Evolutionary conservation across 2,329 filamentous ascomycete species (phyloP).

Genomic region (Xylaria sp.): DNA sequence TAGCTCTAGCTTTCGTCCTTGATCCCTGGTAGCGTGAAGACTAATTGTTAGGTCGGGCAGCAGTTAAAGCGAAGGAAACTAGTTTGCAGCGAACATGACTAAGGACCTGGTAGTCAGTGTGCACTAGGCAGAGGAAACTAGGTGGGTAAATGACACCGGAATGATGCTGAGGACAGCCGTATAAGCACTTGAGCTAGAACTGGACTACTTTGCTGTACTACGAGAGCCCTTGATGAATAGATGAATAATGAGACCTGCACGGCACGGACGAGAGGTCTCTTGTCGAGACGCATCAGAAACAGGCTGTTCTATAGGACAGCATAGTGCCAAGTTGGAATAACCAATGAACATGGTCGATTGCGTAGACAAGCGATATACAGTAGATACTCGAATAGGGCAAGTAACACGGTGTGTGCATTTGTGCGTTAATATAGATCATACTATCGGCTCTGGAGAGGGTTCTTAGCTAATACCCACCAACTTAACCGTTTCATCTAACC

Average conservation of each 20-base stretch:
- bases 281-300: slow-evolving; percentile 27
- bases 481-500: neutral
- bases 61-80: neutral
- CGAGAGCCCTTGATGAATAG: neutral
- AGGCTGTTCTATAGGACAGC: slow-evolving; percentile 15
- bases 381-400: neutral
- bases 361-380: neutral
- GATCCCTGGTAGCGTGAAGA: neutral
- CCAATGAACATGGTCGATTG: neutral
- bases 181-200: slow-evolving; percentile 9
- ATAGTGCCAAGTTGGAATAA: neutral
- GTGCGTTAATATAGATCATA: slow-evolving; percentile 11
- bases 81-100: neutral
- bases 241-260: slow-evolving; percentile 16
- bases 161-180: neutral
- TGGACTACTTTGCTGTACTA: neutral
- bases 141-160: slow-evolving; percentile 4
- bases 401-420: neutral
- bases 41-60: neutral
- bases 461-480: neutral
- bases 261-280: slow-evolving; percentile 18
- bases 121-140: neutral
- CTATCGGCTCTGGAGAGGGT: neutral
- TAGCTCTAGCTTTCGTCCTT: slow-evolving; percentile 3
- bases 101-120: neutral